Evolutionary conservation across 1,139 yeast species (phyloP), one percentile per base, ranked within the genome.

Genomic region (Hyphopichia pseudoburtonii): DNA sequence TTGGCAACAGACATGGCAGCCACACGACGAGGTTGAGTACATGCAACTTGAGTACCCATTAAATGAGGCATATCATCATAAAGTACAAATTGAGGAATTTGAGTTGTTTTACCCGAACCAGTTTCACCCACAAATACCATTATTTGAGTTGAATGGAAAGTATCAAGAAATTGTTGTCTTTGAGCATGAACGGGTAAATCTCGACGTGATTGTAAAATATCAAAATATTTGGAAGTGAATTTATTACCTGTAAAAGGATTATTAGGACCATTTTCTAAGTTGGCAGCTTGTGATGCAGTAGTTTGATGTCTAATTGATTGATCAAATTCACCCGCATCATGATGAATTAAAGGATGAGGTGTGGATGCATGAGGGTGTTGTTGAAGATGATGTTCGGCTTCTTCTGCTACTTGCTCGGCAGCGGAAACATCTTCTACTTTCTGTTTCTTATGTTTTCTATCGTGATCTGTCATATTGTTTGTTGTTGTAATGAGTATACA

Each of bases 61-160:
- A 86, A 65, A 46, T 86, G 95, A 22, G 95, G 95, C 63, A 94
- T 79, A 51, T 89, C 97, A 58, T 92, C 97, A 49, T 82, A 89
- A 32, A 90, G 72, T 22, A 92, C 97, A 66, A 89, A 90, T 62
- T 90, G 97, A 3, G 97, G 97, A 44, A 90, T 89, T 64, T 90
- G 97, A 1, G 97, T 90, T 18, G 97, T 90, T 60, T 90, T 90
- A 74, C 97, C 97, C 12, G 96, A 87, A 64, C 97, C 97, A 1
- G 98, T 92, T 62, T 92, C 98, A 69, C 98, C 98, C 31, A 92
- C 97, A 63, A 92, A 89, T 33, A 92, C 97, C 95, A 92, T 86
- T 56, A 92, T 86, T 63, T 92, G 98, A 32, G 94, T 82, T 14
- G 77, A 67, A 46, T 92, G 97, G 66, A 86, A 92, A 44, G 86